Percentiles rank a stretch among this genome's conserved stretches.
phyloP scores from a whole-genome alignment of 257 asterid genomes.

The Schizonepeta tenuifolia region DNA sequence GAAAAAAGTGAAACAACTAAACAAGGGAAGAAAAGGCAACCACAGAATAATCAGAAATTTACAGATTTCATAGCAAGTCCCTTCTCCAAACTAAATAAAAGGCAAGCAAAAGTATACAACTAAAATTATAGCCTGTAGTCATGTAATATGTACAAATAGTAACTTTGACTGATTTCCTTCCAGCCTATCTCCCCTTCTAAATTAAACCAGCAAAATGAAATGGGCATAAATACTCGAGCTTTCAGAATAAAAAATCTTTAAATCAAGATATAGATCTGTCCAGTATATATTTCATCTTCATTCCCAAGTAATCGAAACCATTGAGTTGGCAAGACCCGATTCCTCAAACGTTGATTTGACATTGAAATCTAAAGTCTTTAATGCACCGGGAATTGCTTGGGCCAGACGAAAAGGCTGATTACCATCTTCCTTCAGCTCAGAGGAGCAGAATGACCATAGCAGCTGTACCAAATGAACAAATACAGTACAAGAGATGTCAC shows the following conservation, averaged over 20 bases:
- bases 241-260: conserved; percentile 33
- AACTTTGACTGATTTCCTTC: background rate
- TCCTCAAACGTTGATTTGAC: conserved; percentile 57
- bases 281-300: conserved; percentile 31
- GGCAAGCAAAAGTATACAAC: background rate
- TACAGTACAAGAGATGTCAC: conserved; percentile 6
- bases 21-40: background rate
- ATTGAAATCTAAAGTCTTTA: conserved; percentile 57
- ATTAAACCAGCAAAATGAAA: conserved; percentile 22
- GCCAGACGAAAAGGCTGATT: conserved; percentile 59
- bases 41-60: background rate
- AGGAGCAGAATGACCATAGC: conserved; percentile 83
- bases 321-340: conserved; percentile 85
- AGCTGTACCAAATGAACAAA: conserved; percentile 48
- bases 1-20: background rate
- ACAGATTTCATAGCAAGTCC: conserved; percentile 2
- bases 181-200: conserved; percentile 28
- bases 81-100: conserved; percentile 16
- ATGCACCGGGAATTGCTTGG: conserved; percentile 80
- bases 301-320: conserved; percentile 82
- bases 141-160: conserved; percentile 33
- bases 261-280: conserved; percentile 22
- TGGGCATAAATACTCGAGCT: conserved; percentile 7
- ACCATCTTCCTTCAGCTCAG: conserved; percentile 74
- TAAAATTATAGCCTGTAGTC: conserved; percentile 5